Evolutionary conservation across 2,329 filamentous ascomycete genomes (phyloP).

Genomic region (Leptosphaerulina australis): DNA sequence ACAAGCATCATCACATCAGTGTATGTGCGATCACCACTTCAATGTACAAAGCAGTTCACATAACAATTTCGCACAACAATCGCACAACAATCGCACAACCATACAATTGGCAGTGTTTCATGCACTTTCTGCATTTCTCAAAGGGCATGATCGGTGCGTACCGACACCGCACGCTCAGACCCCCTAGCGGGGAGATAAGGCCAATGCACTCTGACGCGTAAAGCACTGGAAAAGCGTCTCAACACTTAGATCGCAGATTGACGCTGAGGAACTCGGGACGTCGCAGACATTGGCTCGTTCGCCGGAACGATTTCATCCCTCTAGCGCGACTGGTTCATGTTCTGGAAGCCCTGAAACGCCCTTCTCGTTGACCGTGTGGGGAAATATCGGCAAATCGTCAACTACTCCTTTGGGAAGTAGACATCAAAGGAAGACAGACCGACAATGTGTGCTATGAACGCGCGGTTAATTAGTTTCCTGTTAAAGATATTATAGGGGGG

Average conservation of each 20-base stretch:
- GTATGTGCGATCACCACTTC: not conserved
- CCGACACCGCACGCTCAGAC: no score
- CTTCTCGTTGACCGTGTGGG: not conserved
- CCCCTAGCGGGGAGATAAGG: no score
- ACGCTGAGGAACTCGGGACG: not conserved
- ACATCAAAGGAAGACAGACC: not conserved
- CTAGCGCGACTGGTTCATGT: not conserved
- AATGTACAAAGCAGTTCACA: constrained; percentile 3
- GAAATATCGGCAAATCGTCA: not conserved
- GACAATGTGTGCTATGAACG: not conserved
- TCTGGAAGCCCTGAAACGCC: constrained; percentile 9
- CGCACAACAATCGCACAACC: constrained; percentile 8
- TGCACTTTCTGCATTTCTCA: not conserved
- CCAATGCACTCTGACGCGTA: constrained; percentile 6
- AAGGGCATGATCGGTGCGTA: not conserved
- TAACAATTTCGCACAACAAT: constrained; percentile 3
- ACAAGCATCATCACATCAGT: not conserved
- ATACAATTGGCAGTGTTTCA: constrained; percentile 3
- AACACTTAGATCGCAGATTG: constrained; percentile 1
- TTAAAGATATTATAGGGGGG: not conserved
- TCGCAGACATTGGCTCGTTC: not conserved
- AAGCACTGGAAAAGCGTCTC: constrained; percentile 11
- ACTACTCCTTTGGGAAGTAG: not conserved
- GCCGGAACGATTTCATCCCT: not conserved
- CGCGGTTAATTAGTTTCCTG: constrained; percentile 2